These are phyloP conservation scores for Yamadazyma sp. DNA, from an alignment of 805 yeast species.

Conservation along the genomic window DNA sequence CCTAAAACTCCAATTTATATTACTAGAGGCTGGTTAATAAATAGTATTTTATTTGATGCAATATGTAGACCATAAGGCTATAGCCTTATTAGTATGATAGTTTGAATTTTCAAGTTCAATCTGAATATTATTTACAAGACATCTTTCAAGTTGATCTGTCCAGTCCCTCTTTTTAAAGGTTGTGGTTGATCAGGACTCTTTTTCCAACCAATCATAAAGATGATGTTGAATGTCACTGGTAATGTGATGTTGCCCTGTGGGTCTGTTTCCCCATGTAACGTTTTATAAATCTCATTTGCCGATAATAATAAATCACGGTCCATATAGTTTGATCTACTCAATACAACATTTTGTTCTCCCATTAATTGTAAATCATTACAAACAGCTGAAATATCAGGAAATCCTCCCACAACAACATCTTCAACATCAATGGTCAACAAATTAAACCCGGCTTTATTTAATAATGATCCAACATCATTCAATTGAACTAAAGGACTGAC, in stretches of 20 bases:
- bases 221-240: slow-evolving; percentile 79
- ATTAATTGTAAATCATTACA: slow-evolving; percentile 70
- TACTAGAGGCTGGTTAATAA: too few relatives aligned
- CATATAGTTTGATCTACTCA: slow-evolving; percentile 40
- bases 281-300: slow-evolving; percentile 68
- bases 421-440: slow-evolving; percentile 83
- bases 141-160: slow-evolving; percentile 65
- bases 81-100: not conserved
- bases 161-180: slow-evolving; percentile 73
- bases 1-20: too few relatives aligned
- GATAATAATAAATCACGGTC: slow-evolving; percentile 66
- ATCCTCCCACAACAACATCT: slow-evolving; percentile 71
- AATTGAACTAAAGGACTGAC: slow-evolving; percentile 79
- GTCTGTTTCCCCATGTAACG: slow-evolving; percentile 66
- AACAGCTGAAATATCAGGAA: slow-evolving; percentile 66
- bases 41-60: too few relatives aligned
- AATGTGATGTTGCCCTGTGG: slow-evolving; percentile 42
- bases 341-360: slow-evolving; percentile 81
- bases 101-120: not conserved
- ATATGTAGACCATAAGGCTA: too few relatives aligned
- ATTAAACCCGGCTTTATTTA: slow-evolving; percentile 75
- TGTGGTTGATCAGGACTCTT: slow-evolving; percentile 65
- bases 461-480: slow-evolving; percentile 67
- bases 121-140: slow-evolving; percentile 28
- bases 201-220: slow-evolving; percentile 90